Evolutionary conservation across 306 rosid species (phyloP).

Genomic region (Spatholobus suberectus): DNA sequence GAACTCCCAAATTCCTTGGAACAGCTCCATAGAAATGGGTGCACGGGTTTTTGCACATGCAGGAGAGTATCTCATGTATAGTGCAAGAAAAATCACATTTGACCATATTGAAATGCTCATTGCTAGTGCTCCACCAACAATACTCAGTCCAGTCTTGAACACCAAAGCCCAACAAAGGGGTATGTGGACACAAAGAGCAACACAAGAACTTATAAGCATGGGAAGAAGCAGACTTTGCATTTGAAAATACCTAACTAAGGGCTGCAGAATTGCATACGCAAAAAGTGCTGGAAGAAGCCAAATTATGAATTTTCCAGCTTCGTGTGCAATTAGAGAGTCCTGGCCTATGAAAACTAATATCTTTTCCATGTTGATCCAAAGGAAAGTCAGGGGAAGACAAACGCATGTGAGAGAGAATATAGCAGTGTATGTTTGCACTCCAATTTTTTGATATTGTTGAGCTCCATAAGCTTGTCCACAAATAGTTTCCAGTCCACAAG

Average conservation of each 20-base stretch:
- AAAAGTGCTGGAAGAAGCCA: slow-evolving; percentile 81
- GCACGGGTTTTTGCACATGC: slow-evolving; percentile 57
- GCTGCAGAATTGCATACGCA: slow-evolving; percentile 70
- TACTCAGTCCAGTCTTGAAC: slow-evolving; percentile 53
- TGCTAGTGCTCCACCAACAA: slow-evolving; percentile 80
- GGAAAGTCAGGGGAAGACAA: slow-evolving; percentile 61
- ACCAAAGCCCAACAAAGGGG: slow-evolving; percentile 79
- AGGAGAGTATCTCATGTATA: slow-evolving; percentile 64
- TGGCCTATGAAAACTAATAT: slow-evolving; percentile 70
- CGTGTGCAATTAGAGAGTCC: slow-evolving; percentile 75
- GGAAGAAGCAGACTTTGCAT: slow-evolving; percentile 72
- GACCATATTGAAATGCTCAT: slow-evolving; percentile 70
- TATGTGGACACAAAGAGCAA: slow-evolving; percentile 53
- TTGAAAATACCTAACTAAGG: slow-evolving; percentile 69
- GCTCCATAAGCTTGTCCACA: slow-evolving; percentile 77
- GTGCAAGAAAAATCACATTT: slow-evolving; percentile 60
- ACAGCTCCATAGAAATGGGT: slow-evolving; percentile 59
- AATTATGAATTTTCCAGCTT: slow-evolving; percentile 64
- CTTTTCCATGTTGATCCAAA: slow-evolving; percentile 68
- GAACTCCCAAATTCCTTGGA: slow-evolving; percentile 62
- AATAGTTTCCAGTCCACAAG: slow-evolving; percentile 64
- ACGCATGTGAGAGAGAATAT: slow-evolving; percentile 63
- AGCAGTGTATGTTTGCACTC: slow-evolving; percentile 62
- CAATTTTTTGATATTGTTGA: slow-evolving; percentile 53
- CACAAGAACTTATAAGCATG: slow-evolving; percentile 58